Evolutionary conservation across 805 yeast species (phyloP).

Genomic region (Wickerhamomyces alni): DNA sequence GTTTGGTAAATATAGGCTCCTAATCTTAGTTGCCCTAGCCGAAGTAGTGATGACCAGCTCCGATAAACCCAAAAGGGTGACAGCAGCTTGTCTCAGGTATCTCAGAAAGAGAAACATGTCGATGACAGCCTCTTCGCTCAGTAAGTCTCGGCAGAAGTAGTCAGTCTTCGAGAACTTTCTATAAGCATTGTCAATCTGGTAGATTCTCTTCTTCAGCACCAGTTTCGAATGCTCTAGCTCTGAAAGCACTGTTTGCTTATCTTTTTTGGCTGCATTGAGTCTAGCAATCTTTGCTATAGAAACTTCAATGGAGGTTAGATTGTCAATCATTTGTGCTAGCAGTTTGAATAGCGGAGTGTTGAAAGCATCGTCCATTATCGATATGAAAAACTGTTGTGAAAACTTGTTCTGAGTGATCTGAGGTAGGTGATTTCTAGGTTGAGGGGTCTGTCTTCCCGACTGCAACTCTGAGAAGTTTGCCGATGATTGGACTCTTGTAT

Average conservation of each 20-base stretch:
- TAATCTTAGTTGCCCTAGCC: constrained; percentile 15
- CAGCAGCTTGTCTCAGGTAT: constrained; percentile 36
- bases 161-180: constrained; percentile 30
- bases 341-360: constrained; percentile 24
- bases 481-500: constrained; percentile 2
- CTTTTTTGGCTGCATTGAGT: not conserved
- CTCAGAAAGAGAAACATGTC: constrained; percentile 34
- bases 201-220: constrained; percentile 25
- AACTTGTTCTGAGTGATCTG: constrained; percentile 3
- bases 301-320: constrained; percentile 20
- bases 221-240: constrained; percentile 12
- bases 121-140: constrained; percentile 29
- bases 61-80: constrained; percentile 24
- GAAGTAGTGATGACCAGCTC: constrained; percentile 21
- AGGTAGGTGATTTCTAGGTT: no score
- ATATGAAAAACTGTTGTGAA: constrained; percentile 19
- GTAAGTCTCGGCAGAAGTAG: constrained; percentile 29
- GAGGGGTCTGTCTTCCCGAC: constrained; percentile 28
- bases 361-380: constrained; percentile 28
- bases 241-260: not conserved
- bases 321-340: constrained; percentile 26
- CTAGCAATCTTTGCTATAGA: not conserved
- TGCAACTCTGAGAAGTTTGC: constrained; percentile 1
- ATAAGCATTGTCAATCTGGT: constrained; percentile 29
- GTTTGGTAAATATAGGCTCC: constrained; percentile 31